phyloP scores from a whole-genome alignment of 2,329 filamentous ascomycete species.

The Ophiosphaerella korrae region DNA sequence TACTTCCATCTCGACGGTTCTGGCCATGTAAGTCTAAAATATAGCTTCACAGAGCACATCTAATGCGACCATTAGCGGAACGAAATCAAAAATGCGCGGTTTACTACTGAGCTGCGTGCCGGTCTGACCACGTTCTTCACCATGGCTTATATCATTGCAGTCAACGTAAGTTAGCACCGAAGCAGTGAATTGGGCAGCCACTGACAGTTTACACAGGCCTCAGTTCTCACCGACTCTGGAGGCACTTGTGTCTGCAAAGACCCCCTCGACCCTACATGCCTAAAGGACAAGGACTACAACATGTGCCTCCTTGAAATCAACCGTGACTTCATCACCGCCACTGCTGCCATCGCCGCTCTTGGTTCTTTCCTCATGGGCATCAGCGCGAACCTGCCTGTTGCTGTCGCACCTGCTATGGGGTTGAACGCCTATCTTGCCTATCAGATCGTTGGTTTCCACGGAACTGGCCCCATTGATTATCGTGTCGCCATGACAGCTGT shows the following conservation, averaged over 20 bases:
- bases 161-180: slow-evolving; percentile 52
- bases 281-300: slow-evolving; percentile 62
- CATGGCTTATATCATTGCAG: slow-evolving; percentile 65
- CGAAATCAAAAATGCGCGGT: slow-evolving; percentile 74
- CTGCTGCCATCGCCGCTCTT: slow-evolving; percentile 81
- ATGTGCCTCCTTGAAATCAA: slow-evolving; percentile 68
- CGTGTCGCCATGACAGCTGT: slow-evolving; percentile 80
- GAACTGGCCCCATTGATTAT: slow-evolving; percentile 70
- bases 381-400: slow-evolving; percentile 78
- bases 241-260: slow-evolving; percentile 76
- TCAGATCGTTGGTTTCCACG: slow-evolving; percentile 77
- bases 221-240: slow-evolving; percentile 72
- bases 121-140: slow-evolving; percentile 73
- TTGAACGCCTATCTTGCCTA: slow-evolving; percentile 90
- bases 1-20: slow-evolving; percentile 79
- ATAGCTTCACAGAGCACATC: slow-evolving; percentile 2
- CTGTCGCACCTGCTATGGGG: slow-evolving; percentile 76
- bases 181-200: slow-evolving; percentile 39
- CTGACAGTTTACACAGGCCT: slow-evolving; percentile 33
- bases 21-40: slow-evolving; percentile 70
- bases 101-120: slow-evolving; percentile 83
- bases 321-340: slow-evolving; percentile 81
- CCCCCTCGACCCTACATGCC: slow-evolving; percentile 57
- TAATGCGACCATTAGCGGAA: slow-evolving; percentile 56
- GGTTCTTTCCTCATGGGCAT: slow-evolving; percentile 81